Evolutionary conservation across 2,329 filamentous ascomycete species (phyloP).

Genomic region (Didymella pomorum): DNA sequence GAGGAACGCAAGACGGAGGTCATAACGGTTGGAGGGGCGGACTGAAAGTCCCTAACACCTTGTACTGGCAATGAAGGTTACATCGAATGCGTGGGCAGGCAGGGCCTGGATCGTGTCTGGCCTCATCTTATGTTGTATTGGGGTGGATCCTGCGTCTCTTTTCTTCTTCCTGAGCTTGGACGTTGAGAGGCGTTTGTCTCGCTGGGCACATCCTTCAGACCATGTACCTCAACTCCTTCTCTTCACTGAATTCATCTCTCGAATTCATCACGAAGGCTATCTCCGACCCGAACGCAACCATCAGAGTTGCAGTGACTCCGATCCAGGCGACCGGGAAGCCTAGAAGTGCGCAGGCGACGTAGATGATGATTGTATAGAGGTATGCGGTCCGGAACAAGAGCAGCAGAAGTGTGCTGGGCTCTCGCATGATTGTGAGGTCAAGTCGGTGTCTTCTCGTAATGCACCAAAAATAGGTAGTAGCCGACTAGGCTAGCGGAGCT

Average conservation of each 20-base stretch:
- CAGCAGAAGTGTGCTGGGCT: slow-evolving; percentile 5
- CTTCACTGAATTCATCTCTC: background rate
- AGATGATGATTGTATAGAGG: slow-evolving; percentile 13
- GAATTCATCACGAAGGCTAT: background rate
- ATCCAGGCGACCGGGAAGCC: slow-evolving; percentile 4
- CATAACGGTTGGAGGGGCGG: background rate
- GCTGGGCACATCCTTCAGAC: background rate
- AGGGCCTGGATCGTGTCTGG: background rate
- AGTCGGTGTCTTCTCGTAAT: background rate
- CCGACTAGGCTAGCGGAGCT: background rate
- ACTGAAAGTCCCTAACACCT: background rate
- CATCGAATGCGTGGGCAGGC: background rate
- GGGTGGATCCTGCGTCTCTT: background rate
- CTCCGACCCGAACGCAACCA: slow-evolving; percentile 11
- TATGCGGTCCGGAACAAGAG: slow-evolving; percentile 17
- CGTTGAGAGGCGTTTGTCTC: background rate
- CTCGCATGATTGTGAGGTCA: background rate
- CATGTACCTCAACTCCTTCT: slow-evolving; percentile 12
- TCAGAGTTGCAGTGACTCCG: slow-evolving; percentile 6
- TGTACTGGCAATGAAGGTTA: background rate
- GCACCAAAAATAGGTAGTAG: slow-evolving; percentile 2
- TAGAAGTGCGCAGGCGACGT: slow-evolving; percentile 6
- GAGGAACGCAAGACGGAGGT: background rate
- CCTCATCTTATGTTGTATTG: no score
- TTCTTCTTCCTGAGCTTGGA: background rate